Evolutionary conservation across 2,329 filamentous ascomycete species (phyloP).

Genomic region (Ophiostoma tasmaniense): DNA sequence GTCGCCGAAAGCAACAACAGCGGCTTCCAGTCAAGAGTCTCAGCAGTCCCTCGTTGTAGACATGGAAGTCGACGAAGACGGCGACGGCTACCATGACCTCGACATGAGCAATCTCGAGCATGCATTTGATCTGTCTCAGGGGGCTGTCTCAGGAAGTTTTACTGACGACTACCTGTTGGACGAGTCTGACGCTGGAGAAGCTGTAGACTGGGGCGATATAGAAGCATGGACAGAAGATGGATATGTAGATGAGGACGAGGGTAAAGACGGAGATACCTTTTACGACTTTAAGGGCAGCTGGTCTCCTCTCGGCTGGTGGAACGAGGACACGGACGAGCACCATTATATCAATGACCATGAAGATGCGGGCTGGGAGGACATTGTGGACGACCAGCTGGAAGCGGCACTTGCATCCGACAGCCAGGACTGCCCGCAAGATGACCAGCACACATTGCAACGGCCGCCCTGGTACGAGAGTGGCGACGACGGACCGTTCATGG

Average conservation of each 20-base stretch:
- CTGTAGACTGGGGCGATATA: slow-evolving; percentile 15
- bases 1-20: neutral
- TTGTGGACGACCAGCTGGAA: slow-evolving; percentile 14
- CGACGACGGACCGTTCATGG: slow-evolving; percentile 8
- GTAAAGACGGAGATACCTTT: neutral
- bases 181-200: neutral
- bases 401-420: neutral
- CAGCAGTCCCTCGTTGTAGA: neutral
- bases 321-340: neutral
- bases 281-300: slow-evolving; percentile 1
- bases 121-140: neutral
- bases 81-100: neutral
- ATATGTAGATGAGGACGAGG: neutral
- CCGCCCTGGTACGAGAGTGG: neutral
- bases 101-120: slow-evolving; percentile 3
- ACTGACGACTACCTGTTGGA: neutral
- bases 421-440: neutral
- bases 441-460: neutral
- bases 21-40: neutral
- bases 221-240: slow-evolving; percentile 11
- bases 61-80: neutral
- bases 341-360: neutral
- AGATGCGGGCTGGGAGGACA: slow-evolving; percentile 11
- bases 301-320: neutral
- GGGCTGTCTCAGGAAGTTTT: neutral